Evolutionary conservation across 2,329 filamentous ascomycete genomes (phyloP), one percentile per base, ranked within the genome.

Genomic region (Parascedosporium putredinis): DNA sequence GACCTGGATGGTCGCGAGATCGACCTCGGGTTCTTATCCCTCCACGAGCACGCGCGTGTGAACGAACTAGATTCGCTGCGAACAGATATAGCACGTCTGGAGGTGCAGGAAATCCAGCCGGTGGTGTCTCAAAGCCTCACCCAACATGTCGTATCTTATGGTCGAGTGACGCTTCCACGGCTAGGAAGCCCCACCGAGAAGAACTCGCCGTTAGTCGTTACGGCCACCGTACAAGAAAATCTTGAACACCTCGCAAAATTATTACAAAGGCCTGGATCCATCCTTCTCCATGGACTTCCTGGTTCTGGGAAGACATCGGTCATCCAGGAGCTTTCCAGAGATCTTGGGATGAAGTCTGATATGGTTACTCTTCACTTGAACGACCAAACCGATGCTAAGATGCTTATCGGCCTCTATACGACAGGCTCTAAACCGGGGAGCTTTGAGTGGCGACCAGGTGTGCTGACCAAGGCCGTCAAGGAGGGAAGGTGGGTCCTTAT

Each of bases 401-500:
- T 95, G 70, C 79, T 99, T 36, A 81, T 98, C 54, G 93, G 93
- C 3, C 81, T 97, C 62, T 97, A 99, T 66, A 87, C 91, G 1
- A 93, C 89, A 20, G 90, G 89, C 51, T 80, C 85, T 14, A 86
- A 84, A 53, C 90, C 89, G 1, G 90, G 90, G 1, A 90, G 87
- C 8, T 98, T 98, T 62, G 79, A 80, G 47, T 99, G 93, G 93
- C 81, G 87, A 52, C 81, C 93, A 3, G 93, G 93, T 67, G 87
- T 97, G 18, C 71, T 99, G 57, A 96, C 93, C 0, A 95, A 88
- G 25, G 94, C 94, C 31, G 89, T 97, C 2, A 84, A 79, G 60
- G 91, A 98, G 70, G 94, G 93, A 14, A 79, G 91, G 60, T 98
- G 93, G 94, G 86, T 98, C 5, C 74, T 98, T 55, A 94, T 99